A percentile compares a stretch with the other conserved stretches of the same genome.
Evolutionary conservation across 805 yeast genomes (phyloP).

Genomic region (Pichia paraexigua): DNA sequence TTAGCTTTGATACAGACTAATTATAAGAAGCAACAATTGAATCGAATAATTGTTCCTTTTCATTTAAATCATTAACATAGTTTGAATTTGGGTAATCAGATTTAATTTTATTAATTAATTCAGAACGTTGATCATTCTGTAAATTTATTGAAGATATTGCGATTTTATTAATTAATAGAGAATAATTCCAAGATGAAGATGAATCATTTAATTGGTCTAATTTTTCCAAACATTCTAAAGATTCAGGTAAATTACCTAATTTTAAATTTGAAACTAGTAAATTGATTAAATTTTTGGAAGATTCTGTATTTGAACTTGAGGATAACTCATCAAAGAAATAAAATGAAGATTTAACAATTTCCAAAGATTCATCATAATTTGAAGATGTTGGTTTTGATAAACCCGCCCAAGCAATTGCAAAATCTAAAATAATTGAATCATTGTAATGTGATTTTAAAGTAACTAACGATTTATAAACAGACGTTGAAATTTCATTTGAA

Average conservation of each 20-base stretch:
- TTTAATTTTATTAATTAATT: slow-evolving; percentile 33
- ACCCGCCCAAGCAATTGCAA: slow-evolving; percentile 64
- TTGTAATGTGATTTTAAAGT: slow-evolving; percentile 43
- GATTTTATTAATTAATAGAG: slow-evolving; percentile 57
- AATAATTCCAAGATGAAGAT: slow-evolving; percentile 26
- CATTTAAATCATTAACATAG: slow-evolving; percentile 48
- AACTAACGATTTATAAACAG: slow-evolving; percentile 10
- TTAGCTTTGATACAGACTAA: neutral
- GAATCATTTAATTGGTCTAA: slow-evolving; percentile 5
- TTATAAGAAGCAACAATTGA: slow-evolving; percentile 40
- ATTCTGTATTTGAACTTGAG: slow-evolving; percentile 41
- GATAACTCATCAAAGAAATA: slow-evolving; percentile 79
- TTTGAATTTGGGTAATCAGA: slow-evolving; percentile 40
- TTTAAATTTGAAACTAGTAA: slow-evolving; percentile 72
- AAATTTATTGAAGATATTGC: slow-evolving; percentile 54
- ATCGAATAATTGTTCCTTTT: slow-evolving; percentile 60
- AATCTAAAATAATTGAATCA: slow-evolving; percentile 70
- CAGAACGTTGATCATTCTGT: slow-evolving; percentile 12
- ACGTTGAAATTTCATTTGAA: slow-evolving; percentile 19
- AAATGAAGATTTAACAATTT: slow-evolving; percentile 39
- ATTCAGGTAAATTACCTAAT: slow-evolving; percentile 75
- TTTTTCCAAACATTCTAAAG: slow-evolving; percentile 52
- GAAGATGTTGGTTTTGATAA: slow-evolving; percentile 30
- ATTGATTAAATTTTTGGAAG: slow-evolving; percentile 43
- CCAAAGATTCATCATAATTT: slow-evolving; percentile 16